phyloP scores from a whole-genome alignment of 192 early-diverging fungal species.

The Coemansia sp. region DNA sequence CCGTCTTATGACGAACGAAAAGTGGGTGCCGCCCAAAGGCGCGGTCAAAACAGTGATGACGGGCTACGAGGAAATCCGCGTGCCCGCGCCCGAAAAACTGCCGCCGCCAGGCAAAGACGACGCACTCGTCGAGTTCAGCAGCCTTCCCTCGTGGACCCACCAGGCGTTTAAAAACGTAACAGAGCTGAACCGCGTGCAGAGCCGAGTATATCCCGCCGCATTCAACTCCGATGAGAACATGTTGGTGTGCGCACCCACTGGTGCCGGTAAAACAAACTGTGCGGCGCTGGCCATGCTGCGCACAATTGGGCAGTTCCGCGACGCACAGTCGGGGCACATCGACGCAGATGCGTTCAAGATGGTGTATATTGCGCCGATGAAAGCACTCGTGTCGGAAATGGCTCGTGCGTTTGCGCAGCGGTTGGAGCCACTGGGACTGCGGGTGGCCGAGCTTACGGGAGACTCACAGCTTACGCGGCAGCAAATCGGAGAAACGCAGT shows the following conservation, averaged over 20 bases:
- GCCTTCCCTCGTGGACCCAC: slow-evolving; percentile 80
- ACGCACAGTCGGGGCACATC: slow-evolving; percentile 70
- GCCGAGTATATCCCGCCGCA: slow-evolving; percentile 80
- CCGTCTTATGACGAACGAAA: slow-evolving; percentile 98
- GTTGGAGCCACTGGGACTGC: slow-evolving; percentile 74
- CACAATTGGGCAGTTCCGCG: slow-evolving; percentile 78
- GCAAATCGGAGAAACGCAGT: slow-evolving; percentile 92
- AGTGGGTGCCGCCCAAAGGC: slow-evolving; percentile 86
- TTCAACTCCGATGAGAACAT: slow-evolving; percentile 90
- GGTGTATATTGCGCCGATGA: slow-evolving; percentile 99
- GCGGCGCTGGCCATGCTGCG: slow-evolving; percentile 95
- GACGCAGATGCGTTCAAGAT: slow-evolving; percentile 90
- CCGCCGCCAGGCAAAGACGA: slow-evolving; percentile 63
- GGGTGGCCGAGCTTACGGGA: slow-evolving; percentile 95
- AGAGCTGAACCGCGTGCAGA: slow-evolving; percentile 88
- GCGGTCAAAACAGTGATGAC: slow-evolving; percentile 86
- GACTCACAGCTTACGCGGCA: slow-evolving; percentile 96
- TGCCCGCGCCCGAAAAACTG: slow-evolving; percentile 79
- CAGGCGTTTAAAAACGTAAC: slow-evolving; percentile 67
- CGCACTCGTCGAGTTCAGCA: slow-evolving; percentile 61
- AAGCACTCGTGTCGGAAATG: slow-evolving; percentile 98
- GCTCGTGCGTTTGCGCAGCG: slow-evolving; percentile 82
- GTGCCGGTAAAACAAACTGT: slow-evolving; percentile 98
- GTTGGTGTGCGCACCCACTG: slow-evolving; percentile 97
- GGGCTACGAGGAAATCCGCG: slow-evolving; percentile 94